Evolutionary conservation across 1,139 yeast species (phyloP), one percentile per base, ranked within the genome.

Genomic region (Debaryomyces fabryi): DNA sequence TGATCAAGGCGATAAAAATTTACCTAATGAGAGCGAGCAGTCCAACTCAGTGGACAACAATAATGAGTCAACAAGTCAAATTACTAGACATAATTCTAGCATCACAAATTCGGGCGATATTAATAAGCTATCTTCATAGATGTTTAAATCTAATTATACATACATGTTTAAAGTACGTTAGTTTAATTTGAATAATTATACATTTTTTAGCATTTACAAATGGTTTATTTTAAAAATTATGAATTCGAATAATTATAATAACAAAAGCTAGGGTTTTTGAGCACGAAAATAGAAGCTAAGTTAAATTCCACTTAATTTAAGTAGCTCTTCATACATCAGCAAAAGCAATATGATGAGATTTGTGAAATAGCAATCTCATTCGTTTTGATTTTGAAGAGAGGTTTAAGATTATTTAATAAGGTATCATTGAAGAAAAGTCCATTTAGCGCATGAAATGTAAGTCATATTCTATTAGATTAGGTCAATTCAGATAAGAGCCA

Each of bases 51-150:
- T 27, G 18, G 43, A 21, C 27, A 23, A 29, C 13, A 35, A 32
- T 27, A 27, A 27, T 27, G 30, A 27, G 13, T 12, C 30, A 34
- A 13, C 30, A 32, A 25, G 23, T 24, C 33, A 33, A 18, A 15
- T 23, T 16, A 41, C 29, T 24, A 42, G 35, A 10, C 18, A 33
- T 16, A 34, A 34, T 12, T 42, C 39, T 15, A 34, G 44, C 37
- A 32, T 16, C n/a, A 30, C 44, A 12, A 42, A 33, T 33, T 30
- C 36, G 15, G 25, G 29, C 36, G 36, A 21, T 24, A 15, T 13
- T 9, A 37, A 37, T 7, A 18, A 20, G 6, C 23, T 21, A 12
- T 23, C 35, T 32, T 20, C 38, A 35, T 35, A 35, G n/a, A 16
- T 6, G 8, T 9, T 35, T 20, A 7, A 12, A n/a, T 6, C 24